These are phyloP conservation scores for Colletotrichum sp. DNA, from an alignment of 2,329 filamentous ascomycete genomes.

Conservation along the genomic window DNA sequence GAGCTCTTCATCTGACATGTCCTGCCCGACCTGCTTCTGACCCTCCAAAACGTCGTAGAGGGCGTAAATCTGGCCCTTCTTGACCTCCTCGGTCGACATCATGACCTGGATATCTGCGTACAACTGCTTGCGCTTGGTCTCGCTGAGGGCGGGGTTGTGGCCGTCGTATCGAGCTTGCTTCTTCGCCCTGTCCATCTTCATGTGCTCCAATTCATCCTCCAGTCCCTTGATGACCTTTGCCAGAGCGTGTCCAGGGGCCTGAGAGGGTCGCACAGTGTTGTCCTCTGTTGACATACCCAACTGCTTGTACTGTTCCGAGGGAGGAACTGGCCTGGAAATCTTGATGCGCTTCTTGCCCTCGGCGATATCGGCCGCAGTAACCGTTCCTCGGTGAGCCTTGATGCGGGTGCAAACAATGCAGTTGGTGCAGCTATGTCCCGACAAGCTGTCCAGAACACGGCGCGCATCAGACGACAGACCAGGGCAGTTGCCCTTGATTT, in stretches of 20 bases:
- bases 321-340: conserved; percentile 68
- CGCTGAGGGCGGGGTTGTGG: conserved; percentile 70
- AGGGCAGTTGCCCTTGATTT: conserved; percentile 36
- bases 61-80: conserved; percentile 81
- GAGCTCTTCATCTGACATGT: conserved; percentile 66
- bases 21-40: conserved; percentile 69
- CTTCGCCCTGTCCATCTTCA: conserved; percentile 71
- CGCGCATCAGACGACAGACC: conserved; percentile 57
- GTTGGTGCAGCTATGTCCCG: conserved; percentile 59
- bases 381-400: conserved; percentile 44
- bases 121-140: conserved; percentile 66
- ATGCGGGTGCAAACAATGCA: conserved; percentile 64
- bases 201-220: conserved; percentile 78
- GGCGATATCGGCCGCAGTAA: conserved; percentile 39
- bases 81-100: conserved; percentile 70
- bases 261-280: conserved; percentile 67
- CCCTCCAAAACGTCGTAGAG: conserved; percentile 85
- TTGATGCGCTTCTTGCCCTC: conserved; percentile 63
- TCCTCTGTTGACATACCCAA: conserved; percentile 52
- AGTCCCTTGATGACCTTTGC: conserved; percentile 84
- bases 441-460: conserved; percentile 57
- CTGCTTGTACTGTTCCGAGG: conserved; percentile 52
- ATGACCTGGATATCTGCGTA: conserved; percentile 63
- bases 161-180: conserved; percentile 68
- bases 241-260: conserved; percentile 74